Conservation (phyloP, 2,329 filamentous ascomycete genomes). For the Ophiostoma sp. region DNA sequence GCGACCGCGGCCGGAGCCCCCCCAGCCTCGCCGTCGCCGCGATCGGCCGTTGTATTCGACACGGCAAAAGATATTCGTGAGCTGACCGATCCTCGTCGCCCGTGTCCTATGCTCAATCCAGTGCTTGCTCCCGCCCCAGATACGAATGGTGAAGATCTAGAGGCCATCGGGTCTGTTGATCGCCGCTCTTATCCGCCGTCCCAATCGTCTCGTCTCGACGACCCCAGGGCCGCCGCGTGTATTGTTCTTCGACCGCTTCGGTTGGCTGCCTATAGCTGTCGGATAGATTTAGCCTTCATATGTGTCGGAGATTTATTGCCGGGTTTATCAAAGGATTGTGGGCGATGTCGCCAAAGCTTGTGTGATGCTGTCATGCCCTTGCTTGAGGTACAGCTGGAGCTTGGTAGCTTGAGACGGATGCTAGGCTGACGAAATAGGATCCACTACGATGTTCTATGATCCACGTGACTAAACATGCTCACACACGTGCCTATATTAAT, state of each 20-base stretch:
- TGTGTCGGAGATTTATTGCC: neutral
- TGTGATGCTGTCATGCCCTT: neutral
- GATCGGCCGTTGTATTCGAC: slow-evolving; percentile 47
- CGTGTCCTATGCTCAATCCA: neutral
- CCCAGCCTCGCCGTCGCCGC: slow-evolving; percentile 44
- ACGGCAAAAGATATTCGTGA: slow-evolving; percentile 39
- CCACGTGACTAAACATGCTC: neutral
- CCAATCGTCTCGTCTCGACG: slow-evolving; percentile 15
- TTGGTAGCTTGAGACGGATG: neutral
- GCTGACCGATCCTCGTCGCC: neutral
- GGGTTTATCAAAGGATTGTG: neutral
- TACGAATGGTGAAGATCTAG: slow-evolving; percentile 5
- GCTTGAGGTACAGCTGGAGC: neutral
- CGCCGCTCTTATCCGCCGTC: neutral
- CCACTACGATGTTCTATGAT: neutral
- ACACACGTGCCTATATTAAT: neutral
- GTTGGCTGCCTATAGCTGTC: neutral
- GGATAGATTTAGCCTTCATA: neutral
- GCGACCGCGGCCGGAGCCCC: slow-evolving; percentile 41
- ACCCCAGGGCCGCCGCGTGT: neutral
- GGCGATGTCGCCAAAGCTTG: neutral
- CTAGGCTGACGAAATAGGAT: slow-evolving; percentile 1
- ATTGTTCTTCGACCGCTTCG: neutral
- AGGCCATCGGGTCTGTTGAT: neutral
- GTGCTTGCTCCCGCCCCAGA: neutral